A percentile compares a stretch with the other conserved stretches of the same genome.
Evolutionary conservation across 140 eudicot species (phyloP).

Genomic region (Anethum foeniculum): DNA sequence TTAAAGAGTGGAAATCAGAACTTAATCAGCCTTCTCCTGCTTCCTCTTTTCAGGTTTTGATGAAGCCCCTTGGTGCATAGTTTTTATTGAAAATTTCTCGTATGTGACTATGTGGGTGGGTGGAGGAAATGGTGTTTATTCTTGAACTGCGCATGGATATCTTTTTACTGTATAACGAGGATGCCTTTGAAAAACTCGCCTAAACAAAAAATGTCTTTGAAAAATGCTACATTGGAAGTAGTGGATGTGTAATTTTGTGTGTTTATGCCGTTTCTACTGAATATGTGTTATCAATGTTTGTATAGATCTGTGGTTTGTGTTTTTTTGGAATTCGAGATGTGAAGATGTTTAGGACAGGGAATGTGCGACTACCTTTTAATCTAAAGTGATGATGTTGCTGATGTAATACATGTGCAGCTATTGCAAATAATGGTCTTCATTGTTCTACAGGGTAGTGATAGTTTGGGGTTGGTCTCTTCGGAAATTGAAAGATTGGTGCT

Average conservation of each 20-base stretch:
- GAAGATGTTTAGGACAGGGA: not conserved
- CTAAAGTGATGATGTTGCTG: not conserved
- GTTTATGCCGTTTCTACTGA: not conserved
- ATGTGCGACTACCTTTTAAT: not conserved
- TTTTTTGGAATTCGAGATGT: not conserved
- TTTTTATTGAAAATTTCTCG: not conserved
- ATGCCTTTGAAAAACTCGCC: not conserved
- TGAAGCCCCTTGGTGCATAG: not conserved
- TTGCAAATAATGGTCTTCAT: not conserved
- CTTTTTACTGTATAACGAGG: not conserved
- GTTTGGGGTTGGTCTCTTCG: conserved; percentile 57
- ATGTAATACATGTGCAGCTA: not conserved
- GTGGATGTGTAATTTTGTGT: not conserved
- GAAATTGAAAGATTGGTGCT: conserved; percentile 56
- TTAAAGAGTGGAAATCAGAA: conserved; percentile 78
- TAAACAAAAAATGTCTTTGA: not conserved
- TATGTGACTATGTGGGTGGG: not conserved
- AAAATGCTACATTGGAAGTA: not conserved
- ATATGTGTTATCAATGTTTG: not conserved
- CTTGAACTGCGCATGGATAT: not conserved
- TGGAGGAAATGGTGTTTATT: not conserved
- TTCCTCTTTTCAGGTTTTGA: conserved; percentile 30
- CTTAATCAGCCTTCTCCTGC: conserved; percentile 52
- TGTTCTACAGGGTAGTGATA: conserved; percentile 55
- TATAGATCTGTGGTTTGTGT: not conserved